These are phyloP conservation scores for Rhizophagus clarus DNA, from an alignment of 192 early-diverging fungal species.

Conservation along the genomic window DNA sequence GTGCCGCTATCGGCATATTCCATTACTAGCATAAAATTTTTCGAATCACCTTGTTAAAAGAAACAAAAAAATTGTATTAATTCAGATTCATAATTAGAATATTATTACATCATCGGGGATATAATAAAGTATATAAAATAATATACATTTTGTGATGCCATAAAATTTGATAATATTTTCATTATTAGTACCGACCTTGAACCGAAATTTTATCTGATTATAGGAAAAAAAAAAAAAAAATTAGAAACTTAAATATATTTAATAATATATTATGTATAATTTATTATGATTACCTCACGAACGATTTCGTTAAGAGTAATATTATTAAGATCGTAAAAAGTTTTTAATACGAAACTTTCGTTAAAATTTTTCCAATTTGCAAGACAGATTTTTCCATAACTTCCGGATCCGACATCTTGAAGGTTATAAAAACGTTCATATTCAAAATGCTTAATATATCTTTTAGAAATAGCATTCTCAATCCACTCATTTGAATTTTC, in stretches of 20 bases:
- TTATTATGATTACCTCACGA: background rate
- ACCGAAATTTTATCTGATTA: no score
- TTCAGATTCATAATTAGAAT: no score
- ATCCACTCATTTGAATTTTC: background rate
- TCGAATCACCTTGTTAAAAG: background rate
- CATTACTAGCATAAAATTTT: background rate
- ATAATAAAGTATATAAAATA: no score
- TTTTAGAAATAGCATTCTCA: background rate
- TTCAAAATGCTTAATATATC: background rate
- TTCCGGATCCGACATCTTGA: background rate
- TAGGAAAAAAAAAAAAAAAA: no score
- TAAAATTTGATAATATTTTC: background rate
- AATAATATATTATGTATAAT: no score
- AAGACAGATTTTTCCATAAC: background rate
- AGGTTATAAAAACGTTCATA: background rate
- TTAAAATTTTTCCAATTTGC: background rate
- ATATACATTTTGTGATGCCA: background rate
- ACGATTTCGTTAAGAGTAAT: background rate
- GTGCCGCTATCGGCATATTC: background rate
- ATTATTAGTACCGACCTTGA: background rate
- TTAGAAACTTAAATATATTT: no score
- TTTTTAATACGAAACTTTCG: background rate
- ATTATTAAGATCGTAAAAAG: background rate
- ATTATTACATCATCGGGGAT: no score
- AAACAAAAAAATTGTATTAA: background rate